A percentile compares a stretch with the other conserved stretches of the same genome.
Evolutionary conservation across 495 filamentous ascomycete genomes (phyloP).

Genomic region (Neurospora sp.): DNA sequence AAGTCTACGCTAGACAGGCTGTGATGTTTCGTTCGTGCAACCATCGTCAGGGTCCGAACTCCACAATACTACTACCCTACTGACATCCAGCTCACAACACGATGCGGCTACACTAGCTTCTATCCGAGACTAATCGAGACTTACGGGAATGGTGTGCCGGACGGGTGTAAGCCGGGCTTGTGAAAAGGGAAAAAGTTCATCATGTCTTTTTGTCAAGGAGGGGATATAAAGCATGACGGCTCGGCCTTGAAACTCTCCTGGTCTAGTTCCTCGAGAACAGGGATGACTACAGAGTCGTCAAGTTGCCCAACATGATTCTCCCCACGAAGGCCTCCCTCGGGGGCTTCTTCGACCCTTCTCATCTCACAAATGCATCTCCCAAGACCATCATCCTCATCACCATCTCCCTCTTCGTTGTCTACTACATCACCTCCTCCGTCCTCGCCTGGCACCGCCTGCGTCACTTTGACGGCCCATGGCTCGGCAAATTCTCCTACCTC

Average conservation of each 20-base stretch:
- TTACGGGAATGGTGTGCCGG: neutral
- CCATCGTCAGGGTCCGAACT: neutral
- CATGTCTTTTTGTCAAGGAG: neutral
- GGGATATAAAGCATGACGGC: neutral
- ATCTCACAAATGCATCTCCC: neutral
- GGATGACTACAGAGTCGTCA: neutral
- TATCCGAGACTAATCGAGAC: neutral
- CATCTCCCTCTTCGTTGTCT: constrained; percentile 1
- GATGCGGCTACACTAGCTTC: neutral
- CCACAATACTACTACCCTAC: neutral
- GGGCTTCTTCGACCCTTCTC: neutral
- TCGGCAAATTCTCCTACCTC: constrained; percentile 14
- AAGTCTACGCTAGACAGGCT: neutral
- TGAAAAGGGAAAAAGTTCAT: neutral
- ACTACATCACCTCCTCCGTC: constrained; percentile 4
- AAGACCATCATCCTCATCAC: neutral
- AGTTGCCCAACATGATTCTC: neutral
- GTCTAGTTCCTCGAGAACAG: neutral
- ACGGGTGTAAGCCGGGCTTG: neutral
- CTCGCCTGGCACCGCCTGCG: constrained; percentile 13
- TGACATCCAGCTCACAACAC: neutral
- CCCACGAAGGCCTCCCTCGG: neutral
- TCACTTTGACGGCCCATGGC: constrained; percentile 12
- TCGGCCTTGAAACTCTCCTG: neutral
- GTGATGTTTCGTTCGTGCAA: neutral